A percentile compares a stretch with the other conserved stretches of the same genome.
Conservation (phyloP, 306 rosid species). For the Lablab purpureus region DNA sequence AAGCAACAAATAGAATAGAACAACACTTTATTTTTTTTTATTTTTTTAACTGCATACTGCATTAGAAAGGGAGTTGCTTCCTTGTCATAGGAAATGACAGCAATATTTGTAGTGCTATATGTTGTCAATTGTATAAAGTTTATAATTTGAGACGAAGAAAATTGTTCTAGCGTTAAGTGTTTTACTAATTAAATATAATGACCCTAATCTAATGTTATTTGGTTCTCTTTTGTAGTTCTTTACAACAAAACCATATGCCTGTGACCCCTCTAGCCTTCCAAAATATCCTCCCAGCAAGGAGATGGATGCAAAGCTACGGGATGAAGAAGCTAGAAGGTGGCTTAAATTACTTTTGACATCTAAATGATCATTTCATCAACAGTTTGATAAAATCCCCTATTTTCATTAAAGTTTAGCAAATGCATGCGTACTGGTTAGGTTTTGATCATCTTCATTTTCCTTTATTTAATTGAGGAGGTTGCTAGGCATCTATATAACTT, state of each 20-base stretch:
- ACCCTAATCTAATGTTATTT: constrained; percentile 33
- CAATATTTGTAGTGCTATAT: neutral
- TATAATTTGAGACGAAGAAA: constrained; percentile 20
- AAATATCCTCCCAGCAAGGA: constrained; percentile 99
- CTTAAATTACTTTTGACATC: constrained; percentile 42
- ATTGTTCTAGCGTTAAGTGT: constrained; percentile 8
- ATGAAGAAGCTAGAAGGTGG: constrained; percentile 98
- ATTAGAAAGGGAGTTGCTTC: neutral
- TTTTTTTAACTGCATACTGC: neutral
- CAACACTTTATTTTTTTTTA: neutral
- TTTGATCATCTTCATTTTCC: neutral
- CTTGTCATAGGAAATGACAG: neutral
- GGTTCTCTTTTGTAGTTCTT: constrained; percentile 76
- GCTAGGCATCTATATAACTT: constrained; percentile 10
- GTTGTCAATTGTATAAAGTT: constrained; percentile 16
- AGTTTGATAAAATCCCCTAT: constrained; percentile 28
- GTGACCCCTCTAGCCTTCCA: constrained; percentile 98
- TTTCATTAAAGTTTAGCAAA: neutral
- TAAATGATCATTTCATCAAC: constrained; percentile 10
- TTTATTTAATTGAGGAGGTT: neutral
- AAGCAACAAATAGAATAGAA: neutral
- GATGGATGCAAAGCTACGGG: constrained; percentile 98
- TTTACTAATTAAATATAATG: constrained; percentile 16
- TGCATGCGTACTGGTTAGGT: constrained; percentile 16
- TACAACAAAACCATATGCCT: constrained; percentile 90